Base-by-base conservation (phyloP, 805 yeast species). In the Yamadazyma endophytica region DNA sequence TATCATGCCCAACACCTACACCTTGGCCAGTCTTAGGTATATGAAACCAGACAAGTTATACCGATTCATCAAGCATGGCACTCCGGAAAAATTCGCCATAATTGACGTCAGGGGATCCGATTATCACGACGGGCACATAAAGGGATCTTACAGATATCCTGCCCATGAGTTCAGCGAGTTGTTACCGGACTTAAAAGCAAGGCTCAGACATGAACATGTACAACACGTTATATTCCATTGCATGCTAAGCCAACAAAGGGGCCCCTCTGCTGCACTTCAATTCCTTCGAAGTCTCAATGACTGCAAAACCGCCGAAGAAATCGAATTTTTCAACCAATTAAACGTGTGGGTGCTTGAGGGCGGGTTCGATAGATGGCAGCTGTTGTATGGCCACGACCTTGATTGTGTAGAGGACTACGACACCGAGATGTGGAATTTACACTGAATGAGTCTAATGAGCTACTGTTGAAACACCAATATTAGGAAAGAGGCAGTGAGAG, bases 81-180 rank as follows among this genome's bases (percentile, higher is more conserved):
- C 66, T 1, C 57, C 68, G 5, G 52, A 61, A 3, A 51, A 49
- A 7, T 72, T 77, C 38, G 61, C 70, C 0, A 72, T 89, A 3
- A 70, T 90, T 2, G 97, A 89, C 47, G 96, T 90, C 2, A 69
- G 97, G 32, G 97, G 89, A 33, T 68, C 73, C 6, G 97, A 90
- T 55, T 73, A 70, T 49, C 54, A 81, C 24, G 97, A 97, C 2
- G 86, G 95, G 19, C 87, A 82, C 47, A 73, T 82, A 32, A 58
- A 50, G 31, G 68, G 71, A 7, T 68, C 82, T 11, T 49, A 68
- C 26, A 77, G 79, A 53, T 68, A 68, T 29, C 81, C 92, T 1
- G 65, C 81, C 9, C 49, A 61, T 1, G 50, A 60, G 13, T 67
- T 82, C 40, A 47, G 51, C 12, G 43, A 52, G 26, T 58, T 56